Evolutionary conservation across 768 basidiomycete species (phyloP).

Genomic region (Kwoniella heveanensis): DNA sequence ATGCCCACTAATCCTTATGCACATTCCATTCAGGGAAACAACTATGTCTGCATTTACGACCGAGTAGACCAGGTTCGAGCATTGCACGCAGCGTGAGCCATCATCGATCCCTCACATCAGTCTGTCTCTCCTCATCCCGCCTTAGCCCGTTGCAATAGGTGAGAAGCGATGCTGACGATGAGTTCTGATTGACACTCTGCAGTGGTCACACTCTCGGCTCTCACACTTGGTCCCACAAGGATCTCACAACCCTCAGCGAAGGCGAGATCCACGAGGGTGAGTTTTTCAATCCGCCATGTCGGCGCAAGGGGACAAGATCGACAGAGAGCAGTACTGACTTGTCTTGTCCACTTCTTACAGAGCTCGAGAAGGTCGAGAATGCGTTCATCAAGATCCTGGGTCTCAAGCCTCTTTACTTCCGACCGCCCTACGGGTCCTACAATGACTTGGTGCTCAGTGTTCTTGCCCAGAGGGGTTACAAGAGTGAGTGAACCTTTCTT

Average conservation of each 20-base stretch:
- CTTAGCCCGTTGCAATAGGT: too few species aligned
- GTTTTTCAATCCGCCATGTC: too few species aligned
- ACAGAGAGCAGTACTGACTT: neutral
- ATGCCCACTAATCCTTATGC: too few species aligned
- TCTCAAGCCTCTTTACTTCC: constrained; percentile 51
- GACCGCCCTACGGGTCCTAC: constrained; percentile 53
- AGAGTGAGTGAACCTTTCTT: constrained; percentile 45
- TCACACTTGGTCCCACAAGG: constrained; percentile 54
- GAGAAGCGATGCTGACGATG: too few species aligned
- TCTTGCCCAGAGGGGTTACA: constrained; percentile 51
- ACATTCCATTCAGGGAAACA: constrained; percentile 43
- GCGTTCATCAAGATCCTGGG: constrained; percentile 55
- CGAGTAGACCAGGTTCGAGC: constrained; percentile 44
- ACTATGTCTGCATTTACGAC: constrained; percentile 55
- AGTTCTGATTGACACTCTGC: neutral
- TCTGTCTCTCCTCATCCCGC: too few species aligned
- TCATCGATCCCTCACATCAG: neutral
- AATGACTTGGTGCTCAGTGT: constrained; percentile 52
- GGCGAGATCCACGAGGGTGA: constrained; percentile 39
- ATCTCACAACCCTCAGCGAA: constrained; percentile 45
- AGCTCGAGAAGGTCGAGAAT: constrained; percentile 47
- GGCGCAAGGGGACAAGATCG: neutral
- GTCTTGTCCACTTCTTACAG: constrained; percentile 13
- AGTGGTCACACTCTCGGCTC: constrained; percentile 53
- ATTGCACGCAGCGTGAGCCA: constrained; percentile 36